Evolutionary conservation across 495 filamentous ascomycete species (phyloP), one percentile per base, ranked within the genome.

Genomic region (Ramalina intermedia): DNA sequence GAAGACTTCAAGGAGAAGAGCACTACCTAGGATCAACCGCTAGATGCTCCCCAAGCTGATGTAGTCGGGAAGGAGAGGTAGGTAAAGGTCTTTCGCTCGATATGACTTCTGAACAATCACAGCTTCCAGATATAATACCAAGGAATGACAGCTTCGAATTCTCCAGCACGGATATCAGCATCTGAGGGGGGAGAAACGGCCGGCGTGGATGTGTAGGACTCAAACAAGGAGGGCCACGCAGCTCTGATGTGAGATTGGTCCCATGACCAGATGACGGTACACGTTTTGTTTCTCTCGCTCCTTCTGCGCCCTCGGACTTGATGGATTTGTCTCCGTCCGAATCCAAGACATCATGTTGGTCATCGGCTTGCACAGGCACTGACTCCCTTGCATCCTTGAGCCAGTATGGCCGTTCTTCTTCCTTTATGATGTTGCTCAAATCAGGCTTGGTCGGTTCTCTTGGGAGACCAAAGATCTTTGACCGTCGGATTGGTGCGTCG

Each of bases 1-100:
- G 17, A 49, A 16, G 26, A 8, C 23, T 11, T 27, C 13, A 35
- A 18, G 37, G 16, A 14, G 8, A 6, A 29, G 27, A 37, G 18
- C 20, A 41, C 59, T 66, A 79, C 76, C 68, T 71, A 18, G 89
- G 87, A 61, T 96, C 87, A 36, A 94, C 79, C 36, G 87, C 82
- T 44, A 94, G 64, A 60, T 88, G 82, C 49, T 79, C 80, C 5
- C 89, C 89, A 47, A 82, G 77, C 47, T 73, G 69, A 38, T 76
- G 71, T 18, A 74, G 73, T 26, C 72, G 58, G 46, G 68, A 69
- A 45, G 69, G 64, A 57, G 75, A 73, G 21, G 65, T 62, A 37
- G 77, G 79, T 12, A 82, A 66, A 12, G 76, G 75, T 36, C 71
- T 67, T 36, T 70, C 69, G 43, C 72, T 72, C 33, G 80, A 68